A percentile compares a stretch with the other conserved stretches of the same genome.
phyloP scores from a whole-genome alignment of 1,139 yeast genomes.

The Yamadazyma dendronema region DNA sequence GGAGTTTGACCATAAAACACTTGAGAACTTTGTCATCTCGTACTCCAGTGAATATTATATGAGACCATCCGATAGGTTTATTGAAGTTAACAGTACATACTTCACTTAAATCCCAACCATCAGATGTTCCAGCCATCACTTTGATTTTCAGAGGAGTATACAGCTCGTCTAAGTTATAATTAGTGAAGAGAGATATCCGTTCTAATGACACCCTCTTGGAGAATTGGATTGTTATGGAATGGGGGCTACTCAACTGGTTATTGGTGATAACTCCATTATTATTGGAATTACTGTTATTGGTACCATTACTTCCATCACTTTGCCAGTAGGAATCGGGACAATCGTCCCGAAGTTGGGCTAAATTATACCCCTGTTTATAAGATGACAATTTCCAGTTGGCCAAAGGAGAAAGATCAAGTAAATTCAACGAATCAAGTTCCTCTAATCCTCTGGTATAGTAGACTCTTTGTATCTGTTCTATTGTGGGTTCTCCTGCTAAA shows the following conservation, averaged over 20 bases:
- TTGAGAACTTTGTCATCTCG: conserved; percentile 61
- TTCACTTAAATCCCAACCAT: conserved; percentile 74
- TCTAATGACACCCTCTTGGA: conserved; percentile 73
- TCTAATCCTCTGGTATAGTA: conserved; percentile 50
- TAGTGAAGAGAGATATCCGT: conserved; percentile 68
- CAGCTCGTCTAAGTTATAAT: conserved; percentile 74
- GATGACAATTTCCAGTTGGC: conserved; percentile 90
- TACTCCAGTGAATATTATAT: conserved; percentile 62
- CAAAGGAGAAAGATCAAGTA: conserved; percentile 71
- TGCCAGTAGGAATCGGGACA: conserved; percentile 86
- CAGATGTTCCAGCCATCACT: conserved; percentile 79
- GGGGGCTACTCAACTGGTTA: conserved; percentile 68
- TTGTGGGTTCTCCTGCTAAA: conserved; percentile 28
- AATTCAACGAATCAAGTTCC: conserved; percentile 56
- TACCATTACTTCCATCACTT: conserved; percentile 70
- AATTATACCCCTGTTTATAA: conserved; percentile 68
- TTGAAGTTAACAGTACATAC: conserved; percentile 65
- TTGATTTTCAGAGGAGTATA: conserved; percentile 81
- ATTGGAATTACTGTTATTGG: conserved; percentile 21
- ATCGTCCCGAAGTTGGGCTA: conserved; percentile 70
- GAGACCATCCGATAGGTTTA: conserved; percentile 87
- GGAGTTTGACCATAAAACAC: conserved; percentile 68
- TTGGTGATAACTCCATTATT: conserved; percentile 27
- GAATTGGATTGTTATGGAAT: conserved; percentile 75
- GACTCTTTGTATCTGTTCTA: conserved; percentile 41